Base-by-base conservation (phyloP, 192 early-diverging fungal genomes). In the Entomortierella lignicola region DNA sequence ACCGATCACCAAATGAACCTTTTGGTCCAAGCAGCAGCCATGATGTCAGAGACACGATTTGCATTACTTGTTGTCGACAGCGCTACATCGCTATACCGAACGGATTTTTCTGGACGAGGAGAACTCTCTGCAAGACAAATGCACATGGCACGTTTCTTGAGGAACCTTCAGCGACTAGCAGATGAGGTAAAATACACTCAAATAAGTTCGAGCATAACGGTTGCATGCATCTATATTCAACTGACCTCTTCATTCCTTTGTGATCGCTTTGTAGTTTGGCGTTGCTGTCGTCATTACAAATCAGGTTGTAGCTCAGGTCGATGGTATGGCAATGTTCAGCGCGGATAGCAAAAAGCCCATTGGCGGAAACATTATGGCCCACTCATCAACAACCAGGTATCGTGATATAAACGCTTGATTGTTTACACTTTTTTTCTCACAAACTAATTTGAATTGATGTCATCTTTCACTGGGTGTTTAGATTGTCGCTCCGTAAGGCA, bases 281-380 rank as follows among this genome's bases (percentile, higher is more conserved):
- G 91, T 97, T 27, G 98, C 98, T 6, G 94, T 97, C 13, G 97
- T 99, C 1, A 94, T 99, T 41, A 98, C 97, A 8, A 99, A 99
- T 80, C 97, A 99, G 83, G 96, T 99, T 2, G 96, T 99, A 8
- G 96, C 96, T 2, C 94, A 89, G 51, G 92, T 98, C 0, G 97
- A 99, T 79, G 96, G 96, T 57, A 89, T 91, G 69, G 84, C 92
- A 25, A 95, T 96, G 91, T 98, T 97, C 86, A 91, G 89, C 29
- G 82, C 92, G 17, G 95, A 96, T 65, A 92, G 92, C 21, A 97
- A 97, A 72, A 99, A 99, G 63, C 97, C 97, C 3, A 96, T 97
- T 64, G 97, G 97, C 54, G 97, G 97, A 64, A 96, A 99, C 82
- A 97, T 99, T 42, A 97, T 98, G 79, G 97, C 98, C 0, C 98